Conservation (phyloP, 2,329 filamentous ascomycete genomes). For the Alternaria triticina region DNA sequence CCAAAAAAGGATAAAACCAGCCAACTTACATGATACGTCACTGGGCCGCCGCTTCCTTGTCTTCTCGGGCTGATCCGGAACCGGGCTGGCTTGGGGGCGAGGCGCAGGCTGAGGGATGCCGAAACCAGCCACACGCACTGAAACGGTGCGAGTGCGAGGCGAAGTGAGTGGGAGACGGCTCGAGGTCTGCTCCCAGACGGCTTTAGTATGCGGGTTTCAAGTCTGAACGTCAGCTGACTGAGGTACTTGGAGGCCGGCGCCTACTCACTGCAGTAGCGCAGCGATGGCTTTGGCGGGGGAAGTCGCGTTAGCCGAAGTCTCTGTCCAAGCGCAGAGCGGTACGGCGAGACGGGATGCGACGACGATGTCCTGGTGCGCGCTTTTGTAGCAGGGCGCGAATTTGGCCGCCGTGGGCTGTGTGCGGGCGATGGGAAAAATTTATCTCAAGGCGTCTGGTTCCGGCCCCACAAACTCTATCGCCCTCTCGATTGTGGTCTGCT, state of each 20-base stretch:
- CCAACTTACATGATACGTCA: conserved; percentile 24
- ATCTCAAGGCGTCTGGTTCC: conserved; percentile 13
- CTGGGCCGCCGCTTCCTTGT: conserved; percentile 4
- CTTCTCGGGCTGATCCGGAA: conserved; percentile 19
- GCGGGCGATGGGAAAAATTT: background rate
- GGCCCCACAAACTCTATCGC: conserved; percentile 4
- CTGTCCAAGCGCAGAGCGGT: background rate
- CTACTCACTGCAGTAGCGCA: conserved; percentile 1
- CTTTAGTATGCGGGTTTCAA: background rate
- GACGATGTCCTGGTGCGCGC: background rate
- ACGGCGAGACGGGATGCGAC: background rate
- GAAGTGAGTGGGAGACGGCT: background rate
- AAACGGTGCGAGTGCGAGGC: conserved; percentile 7
- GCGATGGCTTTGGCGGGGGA: background rate
- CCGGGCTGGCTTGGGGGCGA: conserved; percentile 3
- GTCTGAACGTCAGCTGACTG: conserved; percentile 1
- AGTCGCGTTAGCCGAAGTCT: conserved; percentile 3
- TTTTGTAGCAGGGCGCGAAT: background rate
- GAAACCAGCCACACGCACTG: conserved; percentile 9
- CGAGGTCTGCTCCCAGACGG: background rate
- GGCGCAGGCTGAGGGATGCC: conserved; percentile 10
- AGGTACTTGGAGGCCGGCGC: background rate
- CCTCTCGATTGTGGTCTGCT: conserved; percentile 13
- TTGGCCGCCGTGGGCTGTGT: background rate
- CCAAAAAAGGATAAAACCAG: background rate